A percentile compares a stretch with the other conserved stretches of the same genome.
Evolutionary conservation across 257 asterid species (phyloP).

Genomic region (Misopates orontium): DNA sequence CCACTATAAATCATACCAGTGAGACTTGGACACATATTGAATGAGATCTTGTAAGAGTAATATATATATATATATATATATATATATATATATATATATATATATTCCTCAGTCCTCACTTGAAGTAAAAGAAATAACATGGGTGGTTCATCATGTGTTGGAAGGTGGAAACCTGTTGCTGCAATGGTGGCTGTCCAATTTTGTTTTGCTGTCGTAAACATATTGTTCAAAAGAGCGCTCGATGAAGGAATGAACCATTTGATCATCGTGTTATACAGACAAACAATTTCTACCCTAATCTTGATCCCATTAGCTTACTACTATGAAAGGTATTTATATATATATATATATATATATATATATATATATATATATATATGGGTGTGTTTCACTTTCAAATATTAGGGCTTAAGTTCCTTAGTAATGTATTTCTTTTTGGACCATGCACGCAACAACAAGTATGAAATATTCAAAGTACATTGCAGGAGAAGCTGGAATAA

Average conservation of each 20-base stretch:
- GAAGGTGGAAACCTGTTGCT: conserved; percentile 40
- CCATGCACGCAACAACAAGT: background rate
- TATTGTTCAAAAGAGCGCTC: conserved; percentile 53
- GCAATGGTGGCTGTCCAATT: conserved; percentile 53
- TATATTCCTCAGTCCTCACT: no score
- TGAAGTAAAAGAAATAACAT: no score
- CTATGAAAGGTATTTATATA: conserved; percentile 49
- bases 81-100: background rate
- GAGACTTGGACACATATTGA: background rate
- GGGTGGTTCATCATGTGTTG: conserved; percentile 31
- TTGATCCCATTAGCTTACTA: conserved; percentile 60
- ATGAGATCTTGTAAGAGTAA: background rate
- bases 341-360: background rate
- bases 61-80: background rate
- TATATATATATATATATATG: background rate
- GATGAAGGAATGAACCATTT: conserved; percentile 46
- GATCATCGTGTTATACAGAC: conserved; percentile 52
- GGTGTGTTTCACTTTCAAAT: no score
- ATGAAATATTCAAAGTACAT: background rate
- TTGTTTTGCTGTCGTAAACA: conserved; percentile 41
- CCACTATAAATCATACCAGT: conserved; percentile 5
- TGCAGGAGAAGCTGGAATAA: conserved; percentile 56
- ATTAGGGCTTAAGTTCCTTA: no score
- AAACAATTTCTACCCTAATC: conserved; percentile 40
- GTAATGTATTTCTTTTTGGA: background rate